Percentiles rank a stretch among this genome's conserved stretches.
Conservation (phyloP, 805 yeast genomes). For the Ogataea allantospora region DNA sequence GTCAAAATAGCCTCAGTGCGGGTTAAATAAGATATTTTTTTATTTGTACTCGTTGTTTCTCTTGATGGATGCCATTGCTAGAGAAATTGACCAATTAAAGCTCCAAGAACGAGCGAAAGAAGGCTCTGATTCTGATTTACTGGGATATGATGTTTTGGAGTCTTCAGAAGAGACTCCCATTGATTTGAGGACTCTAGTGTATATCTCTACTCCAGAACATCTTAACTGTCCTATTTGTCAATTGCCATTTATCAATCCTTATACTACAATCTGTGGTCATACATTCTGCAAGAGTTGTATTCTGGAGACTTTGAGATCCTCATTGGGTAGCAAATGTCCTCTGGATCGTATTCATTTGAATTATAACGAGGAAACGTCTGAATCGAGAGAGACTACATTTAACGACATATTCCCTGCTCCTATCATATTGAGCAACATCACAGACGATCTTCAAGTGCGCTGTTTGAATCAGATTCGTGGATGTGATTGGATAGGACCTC, state of each 20-base stretch:
- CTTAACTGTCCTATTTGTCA: constrained; percentile 64
- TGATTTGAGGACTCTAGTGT: constrained; percentile 28
- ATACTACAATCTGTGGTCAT: constrained; percentile 66
- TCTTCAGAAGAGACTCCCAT: constrained; percentile 14
- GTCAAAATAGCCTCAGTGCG: constrained; percentile 4
- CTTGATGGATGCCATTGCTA: constrained; percentile 4
- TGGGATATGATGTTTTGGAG: constrained; percentile 6
- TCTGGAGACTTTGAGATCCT: constrained; percentile 41
- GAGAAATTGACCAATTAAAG: constrained; percentile 1
- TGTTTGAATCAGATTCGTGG: constrained; percentile 56
- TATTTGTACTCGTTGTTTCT: not conserved
- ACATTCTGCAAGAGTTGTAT: constrained; percentile 62
- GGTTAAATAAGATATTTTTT: constrained; percentile 4
- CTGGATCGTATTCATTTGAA: constrained; percentile 54
- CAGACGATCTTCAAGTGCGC: constrained; percentile 57
- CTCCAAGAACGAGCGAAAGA: not conserved
- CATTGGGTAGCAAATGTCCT: constrained; percentile 49
- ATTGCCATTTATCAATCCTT: constrained; percentile 58
- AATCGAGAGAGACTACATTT: constrained; percentile 4
- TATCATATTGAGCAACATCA: constrained; percentile 53
- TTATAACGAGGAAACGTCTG: constrained; percentile 14
- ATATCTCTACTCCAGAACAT: constrained; percentile 31
- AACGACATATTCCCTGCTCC: constrained; percentile 51
- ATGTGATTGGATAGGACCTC: constrained; percentile 53
- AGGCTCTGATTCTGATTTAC: no score